These are phyloP conservation scores for Lentinus brumalis DNA, from an alignment of 768 basidiomycete genomes.

Conservation along the genomic window DNA sequence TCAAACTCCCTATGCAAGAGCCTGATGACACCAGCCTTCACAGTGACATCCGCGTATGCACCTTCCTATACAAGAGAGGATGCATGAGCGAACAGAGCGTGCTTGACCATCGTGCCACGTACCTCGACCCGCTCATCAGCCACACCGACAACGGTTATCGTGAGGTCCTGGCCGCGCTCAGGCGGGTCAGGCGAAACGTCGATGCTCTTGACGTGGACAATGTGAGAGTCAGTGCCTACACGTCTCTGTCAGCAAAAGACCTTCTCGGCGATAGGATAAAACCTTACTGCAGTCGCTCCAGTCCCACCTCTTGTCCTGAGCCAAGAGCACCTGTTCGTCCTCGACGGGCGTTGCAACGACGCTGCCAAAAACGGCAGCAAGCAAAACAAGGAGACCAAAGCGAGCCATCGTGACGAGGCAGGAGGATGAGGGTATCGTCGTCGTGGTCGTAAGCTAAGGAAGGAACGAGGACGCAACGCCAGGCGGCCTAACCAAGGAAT, in stretches of 20 bases:
- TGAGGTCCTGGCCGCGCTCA: conserved; percentile 80
- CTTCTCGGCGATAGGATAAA: conserved; percentile 8
- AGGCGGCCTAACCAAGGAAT: conserved; percentile 10
- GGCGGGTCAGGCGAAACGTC: conserved; percentile 85
- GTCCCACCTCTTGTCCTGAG: conserved; percentile 28
- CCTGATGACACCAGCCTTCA: conserved; percentile 94
- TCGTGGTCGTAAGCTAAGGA: conserved; percentile 13
- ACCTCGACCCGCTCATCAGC: conserved; percentile 70
- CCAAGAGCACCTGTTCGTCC: conserved; percentile 35
- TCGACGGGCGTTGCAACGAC: conserved; percentile 25
- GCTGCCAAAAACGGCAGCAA: conserved; percentile 28
- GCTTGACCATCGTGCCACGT: conserved; percentile 11
- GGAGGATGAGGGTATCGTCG: conserved; percentile 10
- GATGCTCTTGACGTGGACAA: conserved; percentile 71
- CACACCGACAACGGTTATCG: conserved; percentile 73
- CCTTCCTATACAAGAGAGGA: conserved; percentile 63
- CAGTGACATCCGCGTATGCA: conserved; percentile 84
- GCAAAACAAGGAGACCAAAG: conserved; percentile 26
- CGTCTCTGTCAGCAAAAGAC: neutral
- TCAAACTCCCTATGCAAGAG: conserved; percentile 84
- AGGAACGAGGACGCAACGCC: conserved; percentile 1
- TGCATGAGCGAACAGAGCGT: neutral
- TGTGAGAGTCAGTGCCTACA: conserved; percentile 47
- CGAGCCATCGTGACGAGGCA: conserved; percentile 25
- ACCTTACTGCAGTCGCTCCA: conserved; percentile 78